Conservation (phyloP, 441 rosid genomes). For the Daphne laureola region DNA sequence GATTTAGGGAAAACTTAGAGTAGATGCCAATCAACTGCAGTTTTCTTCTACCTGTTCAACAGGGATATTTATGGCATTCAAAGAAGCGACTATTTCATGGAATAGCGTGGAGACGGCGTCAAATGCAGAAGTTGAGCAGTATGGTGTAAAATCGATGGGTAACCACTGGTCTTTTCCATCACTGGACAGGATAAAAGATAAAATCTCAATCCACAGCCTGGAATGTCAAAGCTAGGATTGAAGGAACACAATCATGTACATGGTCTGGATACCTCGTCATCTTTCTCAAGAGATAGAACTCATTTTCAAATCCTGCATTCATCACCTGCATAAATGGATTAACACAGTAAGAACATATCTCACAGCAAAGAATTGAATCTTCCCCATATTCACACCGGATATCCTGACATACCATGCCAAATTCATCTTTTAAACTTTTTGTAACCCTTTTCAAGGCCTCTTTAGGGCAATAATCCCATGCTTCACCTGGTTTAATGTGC, state of each 20-base stretch:
- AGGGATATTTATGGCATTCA: slow-evolving; percentile 52
- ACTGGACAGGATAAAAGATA: slow-evolving; percentile 27
- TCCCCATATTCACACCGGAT: background rate
- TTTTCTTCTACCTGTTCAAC: slow-evolving; percentile 69
- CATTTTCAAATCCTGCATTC: slow-evolving; percentile 97
- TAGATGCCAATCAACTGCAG: too few relatives aligned
- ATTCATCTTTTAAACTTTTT: slow-evolving; percentile 73
- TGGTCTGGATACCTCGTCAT: slow-evolving; percentile 31
- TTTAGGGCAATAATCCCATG: slow-evolving; percentile 98
- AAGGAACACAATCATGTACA: slow-evolving; percentile 5
- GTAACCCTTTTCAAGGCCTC: slow-evolving; percentile 65
- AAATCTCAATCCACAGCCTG: background rate
- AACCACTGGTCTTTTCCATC: slow-evolving; percentile 84
- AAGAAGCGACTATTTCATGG: slow-evolving; percentile 53
- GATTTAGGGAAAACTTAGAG: too few relatives aligned
- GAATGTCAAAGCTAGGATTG: background rate
- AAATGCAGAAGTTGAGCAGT: slow-evolving; percentile 69
- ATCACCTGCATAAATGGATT: slow-evolving; percentile 41
- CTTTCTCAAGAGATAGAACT: slow-evolving; percentile 77
- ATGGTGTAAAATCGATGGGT: slow-evolving; percentile 66
- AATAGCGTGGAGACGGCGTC: slow-evolving; percentile 59
- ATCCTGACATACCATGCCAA: slow-evolving; percentile 52
- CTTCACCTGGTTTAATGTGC: slow-evolving; percentile 72
- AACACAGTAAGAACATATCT: slow-evolving; percentile 14
- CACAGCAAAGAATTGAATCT: background rate